phyloP scores from a whole-genome alignment of 768 basidiomycete genomes.

The Lactifluus subvellereus region DNA sequence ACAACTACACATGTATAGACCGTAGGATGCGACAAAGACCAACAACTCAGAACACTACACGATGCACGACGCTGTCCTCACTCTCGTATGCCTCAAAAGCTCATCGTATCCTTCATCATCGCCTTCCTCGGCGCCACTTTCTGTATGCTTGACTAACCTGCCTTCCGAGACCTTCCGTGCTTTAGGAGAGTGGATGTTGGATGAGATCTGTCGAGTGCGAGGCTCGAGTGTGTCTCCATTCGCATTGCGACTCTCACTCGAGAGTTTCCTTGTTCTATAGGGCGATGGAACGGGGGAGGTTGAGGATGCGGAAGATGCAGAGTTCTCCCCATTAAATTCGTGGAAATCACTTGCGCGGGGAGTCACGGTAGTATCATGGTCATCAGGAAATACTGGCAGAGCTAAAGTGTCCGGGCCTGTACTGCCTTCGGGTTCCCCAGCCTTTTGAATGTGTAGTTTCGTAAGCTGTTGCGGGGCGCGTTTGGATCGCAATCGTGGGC shows the following conservation, averaged over 20 bases:
- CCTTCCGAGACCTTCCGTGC: conserved; percentile 21
- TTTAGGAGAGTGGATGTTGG: conserved; percentile 29
- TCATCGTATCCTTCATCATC: conserved; percentile 76
- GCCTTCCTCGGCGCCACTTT: conserved; percentile 69
- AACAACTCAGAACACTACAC: neutral
- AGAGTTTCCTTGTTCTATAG: conserved; percentile 29
- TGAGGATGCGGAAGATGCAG: conserved; percentile 29
- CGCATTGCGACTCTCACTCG: conserved; percentile 26
- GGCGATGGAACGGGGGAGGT: conserved; percentile 27
- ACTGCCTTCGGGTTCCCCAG: neutral
- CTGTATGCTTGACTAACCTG: conserved; percentile 44
- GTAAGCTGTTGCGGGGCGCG: conserved; percentile 43
- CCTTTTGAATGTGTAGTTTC: conserved; percentile 42
- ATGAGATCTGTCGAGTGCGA: conserved; percentile 30
- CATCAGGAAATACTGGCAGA: conserved; percentile 47
- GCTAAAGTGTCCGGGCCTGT: conserved; percentile 43
- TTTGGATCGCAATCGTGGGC: conserved; percentile 48
- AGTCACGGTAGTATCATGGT: conserved; percentile 48
- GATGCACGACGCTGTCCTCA: conserved; percentile 45
- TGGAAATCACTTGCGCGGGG: conserved; percentile 50
- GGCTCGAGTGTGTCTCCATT: conserved; percentile 6
- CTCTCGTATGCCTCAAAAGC: conserved; percentile 78
- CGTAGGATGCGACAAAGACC: neutral
- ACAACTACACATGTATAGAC: neutral
- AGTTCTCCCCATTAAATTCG: conserved; percentile 28